Evolutionary conservation across 257 asterid species (phyloP), one percentile per base, ranked within the genome.

Genomic region (Nicotiana paniculata): DNA sequence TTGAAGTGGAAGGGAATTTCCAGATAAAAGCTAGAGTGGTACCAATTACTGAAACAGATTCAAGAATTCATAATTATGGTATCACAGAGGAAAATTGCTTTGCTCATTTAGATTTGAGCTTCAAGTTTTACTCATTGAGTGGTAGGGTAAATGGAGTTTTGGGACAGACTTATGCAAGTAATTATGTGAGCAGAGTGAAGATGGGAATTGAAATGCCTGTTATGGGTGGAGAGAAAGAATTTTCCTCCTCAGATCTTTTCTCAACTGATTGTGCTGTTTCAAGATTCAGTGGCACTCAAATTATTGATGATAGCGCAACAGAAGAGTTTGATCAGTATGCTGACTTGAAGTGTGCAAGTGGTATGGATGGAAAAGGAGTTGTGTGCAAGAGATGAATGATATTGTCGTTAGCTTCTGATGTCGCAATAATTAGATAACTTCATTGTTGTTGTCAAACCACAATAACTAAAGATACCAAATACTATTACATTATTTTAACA

Each of bases 171-270:
- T 93, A 94, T 77, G 93, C 89, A 0, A 84, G 88, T 37, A 89
- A 87, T 43, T 93, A 95, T 15, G 90, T 88, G 2, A 93, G 94
- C 12, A 87, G 92, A 68, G 98, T 83, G 46, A 93, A 93, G 88
- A 93, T 93, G 97, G 97, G 97, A 39, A 85, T 91, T 24, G 89
- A 83, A 77, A 92, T 92, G 95, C 97, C 98, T 5, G 95, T 95
- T 87, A 88, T 93, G 63, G 98, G 97, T n/a, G 97, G 98, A 1
- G 77, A 88, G 55, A 86, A 37, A 70, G 92, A 95, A 51, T 95
- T 91, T 51, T 83, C 89, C 13, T 90, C 97, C 37, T 89, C 98
- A 0, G 39, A 79, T 77, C 64, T 95, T 21, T 90, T 95, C 82
- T 88, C 95, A 6, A 88, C 96, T 1, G 98, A 92, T 77, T 92